Evolutionary conservation across 164 flowering plant species (phyloP).

Genomic region (Piper longum): DNA sequence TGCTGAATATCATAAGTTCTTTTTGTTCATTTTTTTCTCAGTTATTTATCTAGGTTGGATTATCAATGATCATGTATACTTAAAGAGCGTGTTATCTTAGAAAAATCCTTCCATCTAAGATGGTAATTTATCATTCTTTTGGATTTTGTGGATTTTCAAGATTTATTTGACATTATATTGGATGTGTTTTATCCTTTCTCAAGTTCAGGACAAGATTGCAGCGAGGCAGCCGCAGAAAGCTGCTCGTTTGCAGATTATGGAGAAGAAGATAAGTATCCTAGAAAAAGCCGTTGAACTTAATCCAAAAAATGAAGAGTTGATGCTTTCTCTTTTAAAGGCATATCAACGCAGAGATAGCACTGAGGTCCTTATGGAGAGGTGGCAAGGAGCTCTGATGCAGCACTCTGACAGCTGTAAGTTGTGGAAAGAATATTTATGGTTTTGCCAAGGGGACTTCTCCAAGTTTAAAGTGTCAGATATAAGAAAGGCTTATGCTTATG

Average conservation of each 20-base stretch:
- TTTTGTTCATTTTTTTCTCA: too few species aligned
- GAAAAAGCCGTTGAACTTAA: constrained; percentile 86
- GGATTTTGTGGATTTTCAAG: not conserved
- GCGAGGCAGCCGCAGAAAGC: constrained; percentile 71
- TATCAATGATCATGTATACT: too few species aligned
- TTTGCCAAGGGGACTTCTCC: constrained; percentile 81
- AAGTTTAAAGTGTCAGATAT: constrained; percentile 74
- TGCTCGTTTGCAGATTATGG: constrained; percentile 87
- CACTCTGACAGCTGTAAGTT: constrained; percentile 70
- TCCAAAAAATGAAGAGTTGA: constrained; percentile 66
- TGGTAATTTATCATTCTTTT: not conserved
- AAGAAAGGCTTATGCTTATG: constrained; percentile 76
- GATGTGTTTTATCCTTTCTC: not conserved
- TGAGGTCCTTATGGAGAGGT: constrained; percentile 56
- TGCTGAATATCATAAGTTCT: too few species aligned
- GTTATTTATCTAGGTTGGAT: too few species aligned
- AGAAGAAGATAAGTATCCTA: constrained; percentile 83
- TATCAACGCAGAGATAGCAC: constrained; percentile 59
- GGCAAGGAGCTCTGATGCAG: constrained; percentile 66
- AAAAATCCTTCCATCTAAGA: not conserved
- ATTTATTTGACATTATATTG: not conserved
- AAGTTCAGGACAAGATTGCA: constrained; percentile 57
- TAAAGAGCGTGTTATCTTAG: too few species aligned
- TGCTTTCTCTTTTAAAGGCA: constrained; percentile 63
- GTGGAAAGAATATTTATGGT: constrained; percentile 78